Percentiles rank a stretch among this genome's conserved stretches.
These are phyloP conservation scores for Cornus florida DNA, from an alignment of 148 eudicot genomes.

Conservation along the genomic window DNA sequence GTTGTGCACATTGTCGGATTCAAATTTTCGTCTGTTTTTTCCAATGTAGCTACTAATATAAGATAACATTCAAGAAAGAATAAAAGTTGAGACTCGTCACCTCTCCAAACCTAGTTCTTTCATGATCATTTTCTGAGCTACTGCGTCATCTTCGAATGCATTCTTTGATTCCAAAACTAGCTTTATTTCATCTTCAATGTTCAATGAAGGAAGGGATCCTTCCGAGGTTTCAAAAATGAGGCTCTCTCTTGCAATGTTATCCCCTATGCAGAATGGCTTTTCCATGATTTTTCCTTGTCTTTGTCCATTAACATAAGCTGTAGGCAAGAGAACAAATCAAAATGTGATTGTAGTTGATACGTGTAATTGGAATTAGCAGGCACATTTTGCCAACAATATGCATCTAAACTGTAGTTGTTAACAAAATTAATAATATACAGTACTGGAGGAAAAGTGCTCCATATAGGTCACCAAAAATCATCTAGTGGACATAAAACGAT, in stretches of 20 bases:
- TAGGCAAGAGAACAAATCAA: neutral
- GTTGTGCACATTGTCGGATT: too few species aligned
- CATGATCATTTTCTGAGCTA: slow-evolving; percentile 49
- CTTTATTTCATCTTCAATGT: slow-evolving; percentile 72
- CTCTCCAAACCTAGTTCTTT: slow-evolving; percentile 83
- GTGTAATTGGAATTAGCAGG: neutral
- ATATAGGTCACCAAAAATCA: too few species aligned
- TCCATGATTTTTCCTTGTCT: slow-evolving; percentile 92
- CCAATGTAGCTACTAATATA: too few species aligned
- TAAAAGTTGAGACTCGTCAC: slow-evolving; percentile 21
- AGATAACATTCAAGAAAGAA: neutral
- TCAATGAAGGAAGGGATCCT: slow-evolving; percentile 38
- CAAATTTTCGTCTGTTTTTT: too few species aligned
- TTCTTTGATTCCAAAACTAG: slow-evolving; percentile 55
- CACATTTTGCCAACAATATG: too few species aligned
- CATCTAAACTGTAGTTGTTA: too few species aligned
- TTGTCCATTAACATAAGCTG: slow-evolving; percentile 99
- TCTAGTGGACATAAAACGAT: too few species aligned
- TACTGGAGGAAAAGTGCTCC: too few species aligned
- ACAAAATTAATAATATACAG: too few species aligned
- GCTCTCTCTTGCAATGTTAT: slow-evolving; percentile 58
- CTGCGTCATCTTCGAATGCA: slow-evolving; percentile 34
- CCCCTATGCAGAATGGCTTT: slow-evolving; percentile 73
- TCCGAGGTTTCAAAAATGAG: slow-evolving; percentile 30
- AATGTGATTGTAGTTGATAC: too few species aligned